phyloP scores from a whole-genome alignment of 179 eudicot genomes.

The Heliamphora pulchella region DNA sequence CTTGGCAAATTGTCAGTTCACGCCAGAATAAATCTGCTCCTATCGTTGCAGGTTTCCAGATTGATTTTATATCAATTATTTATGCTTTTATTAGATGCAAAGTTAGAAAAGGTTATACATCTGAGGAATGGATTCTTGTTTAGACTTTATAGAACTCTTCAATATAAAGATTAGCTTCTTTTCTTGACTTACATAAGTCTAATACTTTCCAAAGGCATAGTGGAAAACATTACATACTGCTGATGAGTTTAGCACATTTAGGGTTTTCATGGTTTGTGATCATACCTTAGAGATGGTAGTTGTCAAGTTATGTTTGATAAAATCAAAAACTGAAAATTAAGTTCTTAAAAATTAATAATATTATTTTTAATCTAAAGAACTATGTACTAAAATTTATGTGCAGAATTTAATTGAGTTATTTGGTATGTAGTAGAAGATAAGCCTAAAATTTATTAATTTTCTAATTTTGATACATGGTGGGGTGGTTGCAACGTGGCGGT shows the following conservation, averaged over 20 bases:
- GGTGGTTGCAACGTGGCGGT: too few species aligned
- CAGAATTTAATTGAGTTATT: neutral
- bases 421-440: neutral
- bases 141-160: neutral
- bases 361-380: too few species aligned
- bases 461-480: too few species aligned
- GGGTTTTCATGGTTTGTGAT: conserved; percentile 1
- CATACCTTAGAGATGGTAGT: neutral
- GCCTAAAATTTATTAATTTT: neutral
- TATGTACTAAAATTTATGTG: neutral
- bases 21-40: conserved; percentile 26
- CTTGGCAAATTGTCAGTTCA: conserved; percentile 51
- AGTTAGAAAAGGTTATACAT: neutral
- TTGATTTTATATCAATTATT: neutral
- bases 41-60: neutral
- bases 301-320: neutral
- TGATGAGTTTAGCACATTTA: conserved; percentile 10
- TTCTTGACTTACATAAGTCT: neutral
- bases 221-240: neutral
- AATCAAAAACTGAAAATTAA: neutral
- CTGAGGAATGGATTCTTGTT: neutral
- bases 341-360: too few species aligned
- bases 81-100: neutral
- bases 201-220: neutral
- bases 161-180: neutral